Evolutionary conservation across 2,329 filamentous ascomycete genomes (phyloP).

Genomic region (Trichoderma harzianum): DNA sequence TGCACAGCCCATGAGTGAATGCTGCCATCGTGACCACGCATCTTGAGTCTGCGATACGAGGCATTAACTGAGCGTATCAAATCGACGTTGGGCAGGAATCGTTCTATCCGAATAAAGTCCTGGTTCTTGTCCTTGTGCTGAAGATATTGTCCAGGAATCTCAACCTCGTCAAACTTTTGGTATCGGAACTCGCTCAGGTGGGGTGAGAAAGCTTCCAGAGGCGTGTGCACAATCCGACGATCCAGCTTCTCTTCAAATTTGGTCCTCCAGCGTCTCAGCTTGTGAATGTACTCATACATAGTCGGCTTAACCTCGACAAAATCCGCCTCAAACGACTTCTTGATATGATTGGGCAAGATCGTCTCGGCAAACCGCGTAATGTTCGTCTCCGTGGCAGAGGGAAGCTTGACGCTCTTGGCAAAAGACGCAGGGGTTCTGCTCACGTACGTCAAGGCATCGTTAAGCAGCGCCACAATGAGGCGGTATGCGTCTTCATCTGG

Average conservation of each 20-base stretch:
- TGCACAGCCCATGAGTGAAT: slow-evolving; percentile 96
- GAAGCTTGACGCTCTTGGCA: slow-evolving; percentile 86
- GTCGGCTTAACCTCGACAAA: slow-evolving; percentile 94
- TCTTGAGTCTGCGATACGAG: slow-evolving; percentile 89
- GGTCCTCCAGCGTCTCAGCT: slow-evolving; percentile 90
- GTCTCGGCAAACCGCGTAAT: slow-evolving; percentile 96
- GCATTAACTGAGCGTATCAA: slow-evolving; percentile 86
- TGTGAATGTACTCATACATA: slow-evolving; percentile 98
- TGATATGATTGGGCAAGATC: slow-evolving; percentile 89
- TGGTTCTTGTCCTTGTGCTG: slow-evolving; percentile 99
- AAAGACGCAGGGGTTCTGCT: slow-evolving; percentile 83
- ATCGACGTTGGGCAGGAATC: slow-evolving; percentile 93
- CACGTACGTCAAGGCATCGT: slow-evolving; percentile 91
- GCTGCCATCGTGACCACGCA: slow-evolving; percentile 95
- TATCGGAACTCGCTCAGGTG: slow-evolving; percentile 96
- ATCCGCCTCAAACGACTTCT: slow-evolving; percentile 95
- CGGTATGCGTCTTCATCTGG: slow-evolving; percentile 97
- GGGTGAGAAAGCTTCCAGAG: slow-evolving; percentile 81
- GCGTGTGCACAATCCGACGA: slow-evolving; percentile 67
- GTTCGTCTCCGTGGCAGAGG: slow-evolving; percentile 86
- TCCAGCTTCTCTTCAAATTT: slow-evolving; percentile 98
- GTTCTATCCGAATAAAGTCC: slow-evolving; percentile 95
- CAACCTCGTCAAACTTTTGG: slow-evolving; percentile 97
- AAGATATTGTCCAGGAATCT: slow-evolving; percentile 94
- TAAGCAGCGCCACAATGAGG: slow-evolving; percentile 93